Percentiles rank a stretch among this genome's conserved stretches.
Evolutionary conservation across 1,284 basidiomycete genomes (phyloP).

Genomic region (Omphalotus olearius): DNA sequence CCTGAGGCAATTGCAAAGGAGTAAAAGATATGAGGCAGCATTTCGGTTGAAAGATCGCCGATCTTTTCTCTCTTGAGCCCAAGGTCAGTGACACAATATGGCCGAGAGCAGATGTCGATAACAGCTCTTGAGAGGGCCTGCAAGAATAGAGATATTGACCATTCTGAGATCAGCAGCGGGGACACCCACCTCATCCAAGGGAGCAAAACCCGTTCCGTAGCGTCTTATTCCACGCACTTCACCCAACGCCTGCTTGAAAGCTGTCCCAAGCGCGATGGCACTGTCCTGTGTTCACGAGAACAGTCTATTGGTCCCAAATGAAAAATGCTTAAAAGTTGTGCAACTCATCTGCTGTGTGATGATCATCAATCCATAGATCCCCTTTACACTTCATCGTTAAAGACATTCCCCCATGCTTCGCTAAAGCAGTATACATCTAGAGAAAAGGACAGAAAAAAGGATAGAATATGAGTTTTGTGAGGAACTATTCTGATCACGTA

Average conservation of each 20-base stretch:
- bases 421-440: slow-evolving; percentile 93
- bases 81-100: slow-evolving; percentile 92
- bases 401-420: slow-evolving; percentile 92
- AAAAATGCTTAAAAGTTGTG: slow-evolving; percentile 6
- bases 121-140: slow-evolving; percentile 93
- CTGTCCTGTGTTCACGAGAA: slow-evolving; percentile 68
- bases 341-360: slow-evolving; percentile 93
- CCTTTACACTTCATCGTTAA: slow-evolving; percentile 89
- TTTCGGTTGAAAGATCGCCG: slow-evolving; percentile 94
- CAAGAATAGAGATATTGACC: slow-evolving; percentile 4
- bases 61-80: slow-evolving; percentile 94
- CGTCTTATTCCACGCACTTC: slow-evolving; percentile 93
- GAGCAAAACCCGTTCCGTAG: slow-evolving; percentile 96
- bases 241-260: slow-evolving; percentile 94
- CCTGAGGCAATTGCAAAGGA: slow-evolving; percentile 91
- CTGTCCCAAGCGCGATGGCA: slow-evolving; percentile 88
- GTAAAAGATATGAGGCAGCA: slow-evolving; percentile 95
- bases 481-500: slow-evolving; percentile 34
- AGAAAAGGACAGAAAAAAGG: slow-evolving; percentile 7
- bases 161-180: slow-evolving; percentile 3
- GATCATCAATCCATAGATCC: slow-evolving; percentile 98
- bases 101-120: slow-evolving; percentile 96
- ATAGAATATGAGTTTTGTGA: slow-evolving; percentile 7
- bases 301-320: slow-evolving; percentile 18
- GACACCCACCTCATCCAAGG: slow-evolving; percentile 84